Base-by-base conservation (phyloP, 139 green algal genomes). In the Chlorella vulgaris region DNA sequence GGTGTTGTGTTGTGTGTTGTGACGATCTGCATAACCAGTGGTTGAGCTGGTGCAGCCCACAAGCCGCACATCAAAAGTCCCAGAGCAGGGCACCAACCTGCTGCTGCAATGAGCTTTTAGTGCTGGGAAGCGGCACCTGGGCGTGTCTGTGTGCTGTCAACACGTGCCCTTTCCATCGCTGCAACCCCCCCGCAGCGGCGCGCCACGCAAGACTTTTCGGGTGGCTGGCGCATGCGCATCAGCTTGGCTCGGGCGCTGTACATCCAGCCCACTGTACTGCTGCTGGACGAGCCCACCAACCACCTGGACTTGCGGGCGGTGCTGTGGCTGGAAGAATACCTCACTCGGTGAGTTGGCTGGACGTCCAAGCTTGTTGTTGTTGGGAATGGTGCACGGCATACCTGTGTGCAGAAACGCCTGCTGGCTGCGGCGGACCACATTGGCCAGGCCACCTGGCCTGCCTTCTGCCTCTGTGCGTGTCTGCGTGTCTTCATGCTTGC, bases 281-380 rank as follows among this genome's bases (percentile, higher is more conserved):
- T 99, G 83, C 92, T 99, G 81, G 97, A 99, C 79, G 97, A 99
- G 91, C 97, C 97, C 31, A 99, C 97, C 53, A 99, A 99, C 88
- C 97, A 99, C 77, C 86, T 99, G 81, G 97, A 99, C 89, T 90
- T 99, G 79, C 79, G 95, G 36, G 96, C 96, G 18, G 93, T 94
- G 36, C 85, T 97, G 68, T 97, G 93, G 93, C 86, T 97, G 43
- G 93, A 97, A 81, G 93, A 96, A 84, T 97, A 96, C 69, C 77
- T 97, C 35, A 87, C 74, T 8, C 55, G 90, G 82, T 88, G 80
- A 21, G 82, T 71, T 28, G 6, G 60, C n/a, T n/a, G n/a, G n/a
- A n/a, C n/a, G n/a, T n/a, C 18, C 21, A 8, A 10, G 5, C 13
- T 40, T 63, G 26, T 10, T 60, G 22, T 13, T 81, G 19, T 81